Evolutionary conservation across 2,329 filamentous ascomycete species (phyloP), one percentile per base, ranked within the genome.

Genomic region (Nemania sp.): DNA sequence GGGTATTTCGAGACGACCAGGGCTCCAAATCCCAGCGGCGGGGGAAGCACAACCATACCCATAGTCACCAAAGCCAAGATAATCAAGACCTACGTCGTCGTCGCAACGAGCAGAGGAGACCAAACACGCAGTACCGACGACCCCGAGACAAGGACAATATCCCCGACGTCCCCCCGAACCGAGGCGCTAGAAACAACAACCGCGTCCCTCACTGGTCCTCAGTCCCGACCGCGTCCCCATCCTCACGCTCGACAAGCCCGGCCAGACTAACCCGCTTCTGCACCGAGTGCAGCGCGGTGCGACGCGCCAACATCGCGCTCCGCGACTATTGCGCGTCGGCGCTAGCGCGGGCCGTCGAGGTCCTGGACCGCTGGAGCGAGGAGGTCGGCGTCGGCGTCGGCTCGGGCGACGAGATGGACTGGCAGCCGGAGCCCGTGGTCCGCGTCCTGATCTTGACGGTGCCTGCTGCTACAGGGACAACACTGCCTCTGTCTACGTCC

Each of bases 341-440:
- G 12, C 29, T 65, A 17, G 13, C 32, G 18, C 13, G 50, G 51
- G 49, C 55, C 54, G 29, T 62, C 25, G 50, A 62, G n/a, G 40
- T 60, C 60, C 35, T 54, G 25, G 43, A 63, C 56, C 40, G 34
- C 39, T 73, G 71, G 69, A 66, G 69, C 59, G 63, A 63, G 32
- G 69, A 71, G 15, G 69, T 68, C 12, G 69, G 69, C 17, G 67
- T 72, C 11, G 59, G 58, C 21, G 55, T 62, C 51, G 69, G 49
- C 2, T 50, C 55, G 9, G 67, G 25, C 5, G 71, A 73, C 48
- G 71, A 72, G 67, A 73, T 73, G 71, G 71, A 73, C 64, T 73
- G 71, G 71, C 69, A 72, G 69, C 71, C 71, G 1, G 71, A 73
- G 60, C 70, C 70, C n/a, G 67, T 72, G 3, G 58, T 66, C 10